Evolutionary conservation across 495 filamentous ascomycete species (phyloP).

Genomic region (Aspergillus indologenus): DNA sequence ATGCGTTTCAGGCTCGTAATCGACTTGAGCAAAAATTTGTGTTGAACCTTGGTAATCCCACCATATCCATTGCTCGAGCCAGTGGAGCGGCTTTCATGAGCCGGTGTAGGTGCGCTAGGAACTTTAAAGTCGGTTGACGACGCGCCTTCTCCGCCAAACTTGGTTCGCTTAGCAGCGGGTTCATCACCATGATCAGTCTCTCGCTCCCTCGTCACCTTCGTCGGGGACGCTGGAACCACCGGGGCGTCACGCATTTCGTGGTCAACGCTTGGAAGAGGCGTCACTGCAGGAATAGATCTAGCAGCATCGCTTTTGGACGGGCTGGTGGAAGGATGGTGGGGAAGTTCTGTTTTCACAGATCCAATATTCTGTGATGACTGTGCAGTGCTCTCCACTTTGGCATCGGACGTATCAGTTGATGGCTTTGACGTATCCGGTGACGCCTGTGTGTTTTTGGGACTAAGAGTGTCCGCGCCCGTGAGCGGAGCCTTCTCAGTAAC

Average conservation of each 20-base stretch:
- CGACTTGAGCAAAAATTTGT: constrained; percentile 49
- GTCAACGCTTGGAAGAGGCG: constrained; percentile 28
- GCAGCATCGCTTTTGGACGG: constrained; percentile 10
- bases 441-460: constrained; percentile 22
- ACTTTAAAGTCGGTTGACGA: constrained; percentile 34
- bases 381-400: constrained; percentile 7
- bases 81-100: constrained; percentile 19
- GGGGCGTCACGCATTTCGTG: constrained; percentile 42
- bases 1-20: constrained; percentile 78
- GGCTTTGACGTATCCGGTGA: constrained; percentile 13
- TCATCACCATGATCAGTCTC: constrained; percentile 69
- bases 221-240: constrained; percentile 38
- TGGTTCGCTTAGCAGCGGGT: constrained; percentile 73
- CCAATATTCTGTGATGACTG: constrained; percentile 11
- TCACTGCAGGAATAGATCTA: constrained; percentile 11
- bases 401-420: constrained; percentile 8
- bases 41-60: constrained; percentile 54
- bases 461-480: constrained; percentile 9
- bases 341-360: constrained; percentile 32
- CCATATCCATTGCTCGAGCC: constrained; percentile 14
- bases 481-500: constrained; percentile 7
- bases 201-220: constrained; percentile 65
- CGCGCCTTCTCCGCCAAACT: constrained; percentile 49
- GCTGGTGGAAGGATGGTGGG: constrained; percentile 31
- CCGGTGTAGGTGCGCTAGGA: constrained; percentile 32